A percentile compares a stretch with the other conserved stretches of the same genome.
Conservation (phyloP, 768 basidiomycete species). For the Naganishia vishniacii region DNA sequence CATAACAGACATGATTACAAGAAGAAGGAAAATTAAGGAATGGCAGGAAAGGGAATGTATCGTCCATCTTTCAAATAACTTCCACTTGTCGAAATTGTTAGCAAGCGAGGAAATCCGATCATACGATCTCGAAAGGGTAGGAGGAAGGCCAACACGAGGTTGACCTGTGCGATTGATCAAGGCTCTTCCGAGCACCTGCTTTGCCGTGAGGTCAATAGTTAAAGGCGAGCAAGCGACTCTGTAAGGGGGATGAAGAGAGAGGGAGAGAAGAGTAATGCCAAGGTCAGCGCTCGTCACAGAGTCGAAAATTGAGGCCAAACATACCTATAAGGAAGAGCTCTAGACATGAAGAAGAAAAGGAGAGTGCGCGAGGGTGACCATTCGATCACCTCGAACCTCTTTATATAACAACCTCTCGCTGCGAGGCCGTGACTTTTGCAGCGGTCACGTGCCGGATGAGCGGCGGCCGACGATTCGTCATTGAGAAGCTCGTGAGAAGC, state of each 20-base stretch:
- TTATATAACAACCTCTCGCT: background rate
- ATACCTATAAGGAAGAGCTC: conserved; percentile 28
- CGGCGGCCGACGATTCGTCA: background rate
- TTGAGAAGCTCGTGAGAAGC: background rate
- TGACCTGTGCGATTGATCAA: conserved; percentile 11
- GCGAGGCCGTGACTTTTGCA: background rate
- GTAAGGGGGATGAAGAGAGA: background rate
- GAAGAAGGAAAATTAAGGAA: no score
- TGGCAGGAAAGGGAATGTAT: no score
- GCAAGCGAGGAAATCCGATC: conserved; percentile 14
- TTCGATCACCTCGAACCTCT: background rate
- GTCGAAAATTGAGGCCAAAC: background rate
- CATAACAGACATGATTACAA: background rate
- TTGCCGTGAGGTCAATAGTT: conserved; percentile 25
- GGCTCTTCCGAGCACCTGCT: conserved; percentile 28
- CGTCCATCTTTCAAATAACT: conserved; percentile 24
- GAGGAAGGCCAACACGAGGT: conserved; percentile 14
- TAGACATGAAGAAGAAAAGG: background rate
- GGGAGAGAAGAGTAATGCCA: background rate
- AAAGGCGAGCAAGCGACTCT: conserved; percentile 29
- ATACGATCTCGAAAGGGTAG: conserved; percentile 26
- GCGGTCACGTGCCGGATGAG: no score
- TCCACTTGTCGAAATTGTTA: background rate
- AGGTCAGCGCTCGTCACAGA: background rate
- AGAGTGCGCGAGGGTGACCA: background rate